Evolutionary conservation across 2,329 filamentous ascomycete species (phyloP), one percentile per base, ranked within the genome.

Genomic region (Magnaporthiopsis incrustans): DNA sequence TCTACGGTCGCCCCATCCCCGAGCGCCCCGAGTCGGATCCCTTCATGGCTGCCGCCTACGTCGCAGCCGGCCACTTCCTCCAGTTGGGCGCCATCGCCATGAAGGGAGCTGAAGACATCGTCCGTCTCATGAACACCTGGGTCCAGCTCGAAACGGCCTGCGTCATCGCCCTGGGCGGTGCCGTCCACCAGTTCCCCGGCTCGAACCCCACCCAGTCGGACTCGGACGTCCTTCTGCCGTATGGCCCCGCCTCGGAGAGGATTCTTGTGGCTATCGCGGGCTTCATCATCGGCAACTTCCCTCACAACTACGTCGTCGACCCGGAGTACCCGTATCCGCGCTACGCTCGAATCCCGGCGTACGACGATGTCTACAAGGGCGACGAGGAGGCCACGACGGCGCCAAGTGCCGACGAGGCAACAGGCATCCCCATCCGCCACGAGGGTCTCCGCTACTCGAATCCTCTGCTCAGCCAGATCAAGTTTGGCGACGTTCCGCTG

Each of bases 401-500:
- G 3, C 15, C 35, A 18, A 38, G 35, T 18, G 35, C 6, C 35
- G 35, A 38, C 35, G 35, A 15, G 15, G 35, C 35, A 18, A 38
- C 35, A 4, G 15, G 14, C 4, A 14, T 18, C 15, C 35, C 35
- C 12, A 18, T 38, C 6, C 35, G 35, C 1, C 12, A 38, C 35
- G 35, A 38, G 14, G n/a, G n/a, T 15, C 56, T 57, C 26, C 25
- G 57, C 3, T 56, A 53, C 50, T 26, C 53, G 61, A 63, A 63
- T 22, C 61, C 53, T 18, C 53, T 57, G 30, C 61, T 63, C 3
- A 63, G 56, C 4, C 33, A 81, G 66, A 90, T 92, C 63, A 85
- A 86, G 66, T 92, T 92, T 70, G 89, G 89, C n/a, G 88, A 91
- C 67, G 76, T 88, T 26, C 77, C 84, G 69, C 61, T 77, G 67